Percentiles rank a stretch among this genome's conserved stretches.
These are phyloP conservation scores for Aurifilum marmelostoma DNA, from an alignment of 2,329 filamentous ascomycete genomes.

Conservation along the genomic window DNA sequence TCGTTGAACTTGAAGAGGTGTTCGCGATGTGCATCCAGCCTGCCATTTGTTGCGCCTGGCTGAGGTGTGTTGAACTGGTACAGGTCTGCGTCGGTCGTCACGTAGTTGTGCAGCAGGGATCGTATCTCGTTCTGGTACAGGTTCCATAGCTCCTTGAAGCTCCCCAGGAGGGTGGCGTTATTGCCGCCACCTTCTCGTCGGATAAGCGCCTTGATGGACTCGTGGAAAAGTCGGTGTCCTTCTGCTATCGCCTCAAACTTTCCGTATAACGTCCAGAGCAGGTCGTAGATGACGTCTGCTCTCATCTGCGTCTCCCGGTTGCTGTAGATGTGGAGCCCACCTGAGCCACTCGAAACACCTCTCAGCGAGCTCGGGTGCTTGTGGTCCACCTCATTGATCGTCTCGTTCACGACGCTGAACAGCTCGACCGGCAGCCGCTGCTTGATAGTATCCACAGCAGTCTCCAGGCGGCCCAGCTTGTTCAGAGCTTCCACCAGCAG, in stretches of 20 bases:
- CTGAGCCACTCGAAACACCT: conserved; percentile 55
- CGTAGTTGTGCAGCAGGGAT: conserved; percentile 90
- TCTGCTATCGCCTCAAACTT: conserved; percentile 98
- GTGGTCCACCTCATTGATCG: conserved; percentile 90
- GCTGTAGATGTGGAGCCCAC: conserved; percentile 65
- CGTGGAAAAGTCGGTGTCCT: conserved; percentile 90
- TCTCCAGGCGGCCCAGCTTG: conserved; percentile 82
- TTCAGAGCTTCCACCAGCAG: conserved; percentile 88
- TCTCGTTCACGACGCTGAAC: conserved; percentile 92
- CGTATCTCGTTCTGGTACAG: conserved; percentile 97
- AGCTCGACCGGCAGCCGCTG: conserved; percentile 92
- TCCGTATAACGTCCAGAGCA: conserved; percentile 89
- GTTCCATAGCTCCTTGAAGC: conserved; percentile 97
- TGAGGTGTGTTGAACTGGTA: conserved; percentile 63
- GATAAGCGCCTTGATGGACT: conserved; percentile 85
- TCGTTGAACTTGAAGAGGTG: conserved; percentile 86
- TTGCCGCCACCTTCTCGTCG: conserved; percentile 74
- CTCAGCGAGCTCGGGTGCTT: conserved; percentile 83
- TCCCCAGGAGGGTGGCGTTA: conserved; percentile 71
- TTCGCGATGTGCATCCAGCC: conserved; percentile 55
- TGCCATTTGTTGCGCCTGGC: conserved; percentile 49
- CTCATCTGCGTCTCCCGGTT: conserved; percentile 75
- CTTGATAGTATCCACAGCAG: conserved; percentile 87
- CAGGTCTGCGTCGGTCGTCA: conserved; percentile 85
- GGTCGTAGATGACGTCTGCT: conserved; percentile 84